These are phyloP conservation scores for Eutrema heterophyllum DNA, from an alignment of 345 rosid genomes.

Conservation along the genomic window DNA sequence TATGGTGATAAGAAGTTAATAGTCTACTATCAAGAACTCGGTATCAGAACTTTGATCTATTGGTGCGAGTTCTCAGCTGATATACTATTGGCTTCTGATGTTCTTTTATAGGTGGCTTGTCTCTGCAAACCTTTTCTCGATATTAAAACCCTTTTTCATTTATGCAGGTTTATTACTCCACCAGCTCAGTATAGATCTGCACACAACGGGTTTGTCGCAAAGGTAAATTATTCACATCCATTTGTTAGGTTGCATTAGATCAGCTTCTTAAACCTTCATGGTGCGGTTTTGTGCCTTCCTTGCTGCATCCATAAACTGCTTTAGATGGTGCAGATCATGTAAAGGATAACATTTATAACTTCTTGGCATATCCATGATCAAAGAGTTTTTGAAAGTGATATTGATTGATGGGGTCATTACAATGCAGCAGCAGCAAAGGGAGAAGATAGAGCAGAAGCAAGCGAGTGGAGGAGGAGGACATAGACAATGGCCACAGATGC, in stretches of 20 bases:
- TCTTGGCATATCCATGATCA: not conserved
- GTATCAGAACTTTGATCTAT: not conserved
- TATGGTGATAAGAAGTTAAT: conserved; percentile 28
- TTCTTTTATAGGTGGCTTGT: not conserved
- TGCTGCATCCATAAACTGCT: not conserved
- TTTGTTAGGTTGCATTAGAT: not conserved
- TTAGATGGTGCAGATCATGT: not conserved
- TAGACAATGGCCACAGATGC: conserved; percentile 61
- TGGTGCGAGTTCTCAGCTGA: conserved; percentile 3
- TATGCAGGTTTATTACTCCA: conserved; percentile 49
- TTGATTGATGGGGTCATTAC: not conserved
- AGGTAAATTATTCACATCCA: conserved; percentile 40
- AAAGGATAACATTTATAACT: not conserved
- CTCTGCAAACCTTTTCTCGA: not conserved
- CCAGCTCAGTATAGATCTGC: conserved; percentile 32
- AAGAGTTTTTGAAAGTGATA: too few species aligned
- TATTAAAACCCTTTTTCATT: not conserved
- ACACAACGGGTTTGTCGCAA: conserved; percentile 29
- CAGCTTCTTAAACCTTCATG: not conserved
- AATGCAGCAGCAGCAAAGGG: conserved; percentile 28
- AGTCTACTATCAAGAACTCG: not conserved
- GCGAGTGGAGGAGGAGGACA: conserved; percentile 29
- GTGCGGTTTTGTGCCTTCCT: not conserved
- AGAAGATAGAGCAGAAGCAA: conserved; percentile 26
- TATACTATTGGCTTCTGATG: not conserved